Conservation (phyloP, 2,329 filamentous ascomycete species). For the Zasmidium angulare region DNA sequence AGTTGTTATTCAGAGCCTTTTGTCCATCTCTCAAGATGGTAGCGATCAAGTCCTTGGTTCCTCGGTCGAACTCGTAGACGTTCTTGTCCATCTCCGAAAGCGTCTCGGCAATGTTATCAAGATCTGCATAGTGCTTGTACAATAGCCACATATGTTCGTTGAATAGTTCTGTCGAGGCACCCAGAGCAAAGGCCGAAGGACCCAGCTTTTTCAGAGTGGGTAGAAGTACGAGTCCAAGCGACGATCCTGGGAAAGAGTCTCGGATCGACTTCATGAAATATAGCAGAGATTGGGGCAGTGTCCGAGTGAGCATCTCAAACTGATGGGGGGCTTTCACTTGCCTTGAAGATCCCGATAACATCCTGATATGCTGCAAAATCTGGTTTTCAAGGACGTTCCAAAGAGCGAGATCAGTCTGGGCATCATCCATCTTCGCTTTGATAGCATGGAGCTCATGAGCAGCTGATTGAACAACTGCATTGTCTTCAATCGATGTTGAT, state of each 20-base stretch:
- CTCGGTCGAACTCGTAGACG: conserved; percentile 58
- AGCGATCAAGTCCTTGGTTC: conserved; percentile 45
- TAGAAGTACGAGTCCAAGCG: conserved; percentile 60
- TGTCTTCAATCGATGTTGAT: neutral
- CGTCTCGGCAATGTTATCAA: conserved; percentile 54
- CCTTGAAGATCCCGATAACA: neutral
- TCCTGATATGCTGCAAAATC: conserved; percentile 52
- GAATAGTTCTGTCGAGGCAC: conserved; percentile 69
- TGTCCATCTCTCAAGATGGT: conserved; percentile 33
- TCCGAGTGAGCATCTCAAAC: conserved; percentile 12
- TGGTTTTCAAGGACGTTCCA: conserved; percentile 67
- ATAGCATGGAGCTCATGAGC: conserved; percentile 46
- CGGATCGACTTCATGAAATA: conserved; percentile 37
- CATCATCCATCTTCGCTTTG: conserved; percentile 54
- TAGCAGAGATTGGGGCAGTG: conserved; percentile 21
- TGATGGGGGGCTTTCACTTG: neutral
- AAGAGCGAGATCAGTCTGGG: conserved; percentile 61
- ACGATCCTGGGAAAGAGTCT: conserved; percentile 60
- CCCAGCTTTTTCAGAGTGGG: conserved; percentile 68
- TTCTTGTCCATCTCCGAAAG: conserved; percentile 66
- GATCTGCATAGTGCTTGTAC: conserved; percentile 62
- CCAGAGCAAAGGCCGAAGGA: conserved; percentile 68
- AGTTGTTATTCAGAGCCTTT: conserved; percentile 25
- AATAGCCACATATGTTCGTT: conserved; percentile 63
- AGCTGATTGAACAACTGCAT: conserved; percentile 1